These are phyloP conservation scores for Coccomyxa sp. DNA, from an alignment of 139 green algal species.

Conservation along the genomic window DNA sequence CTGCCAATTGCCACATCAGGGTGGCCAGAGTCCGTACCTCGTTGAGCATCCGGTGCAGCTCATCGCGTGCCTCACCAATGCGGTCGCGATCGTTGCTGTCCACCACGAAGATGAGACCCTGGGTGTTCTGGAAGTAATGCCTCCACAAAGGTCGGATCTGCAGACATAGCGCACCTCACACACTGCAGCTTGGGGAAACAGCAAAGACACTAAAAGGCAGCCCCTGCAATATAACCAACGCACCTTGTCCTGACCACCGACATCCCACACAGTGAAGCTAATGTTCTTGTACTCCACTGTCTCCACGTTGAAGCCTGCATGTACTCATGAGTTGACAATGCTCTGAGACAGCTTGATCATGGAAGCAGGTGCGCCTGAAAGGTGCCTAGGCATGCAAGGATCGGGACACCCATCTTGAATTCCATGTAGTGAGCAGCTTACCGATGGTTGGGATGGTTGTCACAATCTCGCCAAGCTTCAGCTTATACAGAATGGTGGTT, in stretches of 20 bases:
- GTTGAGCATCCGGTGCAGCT: conserved; percentile 99
- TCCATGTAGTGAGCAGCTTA: too few relatives aligned
- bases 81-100: conserved; percentile 96
- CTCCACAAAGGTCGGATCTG: conserved; percentile 86
- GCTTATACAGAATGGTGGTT: conserved; percentile 99
- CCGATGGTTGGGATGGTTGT: conserved; percentile 98
- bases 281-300: conserved; percentile 99
- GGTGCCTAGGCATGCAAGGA: too few relatives aligned
- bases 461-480: conserved; percentile 98
- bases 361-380: too few relatives aligned
- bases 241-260: conserved; percentile 95
- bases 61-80: conserved; percentile 92
- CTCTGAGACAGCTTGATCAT: not conserved
- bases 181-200: not conserved
- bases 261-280: conserved; percentile 93
- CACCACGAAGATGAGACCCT: conserved; percentile 99
- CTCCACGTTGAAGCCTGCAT: conserved; percentile 94
- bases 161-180: not conserved
- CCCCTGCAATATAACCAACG: too few relatives aligned
- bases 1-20: too few relatives aligned
- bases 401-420: too few relatives aligned
- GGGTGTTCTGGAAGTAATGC: conserved; percentile 99
- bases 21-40: too few relatives aligned
- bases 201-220: not conserved
- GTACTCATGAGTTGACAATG: not conserved